Evolutionary conservation across 495 filamentous ascomycete species (phyloP), one percentile per base, ranked within the genome.

Genomic region (Xylaria grammica): DNA sequence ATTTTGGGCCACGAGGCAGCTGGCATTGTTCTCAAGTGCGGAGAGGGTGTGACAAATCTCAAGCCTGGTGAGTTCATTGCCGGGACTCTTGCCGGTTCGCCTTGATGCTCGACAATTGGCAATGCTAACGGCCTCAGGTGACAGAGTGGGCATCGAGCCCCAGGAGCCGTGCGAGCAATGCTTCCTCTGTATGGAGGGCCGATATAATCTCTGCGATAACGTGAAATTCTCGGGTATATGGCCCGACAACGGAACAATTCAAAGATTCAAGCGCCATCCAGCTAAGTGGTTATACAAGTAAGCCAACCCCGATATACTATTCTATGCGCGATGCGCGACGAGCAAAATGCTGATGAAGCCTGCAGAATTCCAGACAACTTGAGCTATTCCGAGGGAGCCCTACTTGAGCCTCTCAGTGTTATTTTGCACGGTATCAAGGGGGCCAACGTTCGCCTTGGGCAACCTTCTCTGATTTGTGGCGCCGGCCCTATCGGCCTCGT

Each of bases 221-320:
- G 77, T 83, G 4, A 70, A 74, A 48, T 84, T 84, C 65, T 81
- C 84, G 1, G 85, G 85, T 11, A 85, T 86, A 20, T 86, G 85
- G 69, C 87, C 87, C 1, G 80, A 85, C 60, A 72, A 79, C 51
- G 87, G 86, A 4, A 83, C 84, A 0, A 78, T 87, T 13, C 84
- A 86, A 61, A 75, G 86, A 65, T 89, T 82, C 72, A 85, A 86
- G 64, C 74, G 82, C 32, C 85, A 79, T 78, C 82, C 85, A 3
- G 85, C 81, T 19, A 79, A 75, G 61, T 82, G 74, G 72, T 64
- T 79, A 11, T 79, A 84, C 71, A 82, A 82, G 77, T 76, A 68
- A 69, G 68, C 9, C 52, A 8, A 13, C 27, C 46, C 27, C 15
- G 29, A 8, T 17, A 4, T 24, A 24, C 19, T 50, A 30, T 9